Base-by-base conservation (phyloP, 1,284 basidiomycete genomes). In the Tausonia pullulans region DNA sequence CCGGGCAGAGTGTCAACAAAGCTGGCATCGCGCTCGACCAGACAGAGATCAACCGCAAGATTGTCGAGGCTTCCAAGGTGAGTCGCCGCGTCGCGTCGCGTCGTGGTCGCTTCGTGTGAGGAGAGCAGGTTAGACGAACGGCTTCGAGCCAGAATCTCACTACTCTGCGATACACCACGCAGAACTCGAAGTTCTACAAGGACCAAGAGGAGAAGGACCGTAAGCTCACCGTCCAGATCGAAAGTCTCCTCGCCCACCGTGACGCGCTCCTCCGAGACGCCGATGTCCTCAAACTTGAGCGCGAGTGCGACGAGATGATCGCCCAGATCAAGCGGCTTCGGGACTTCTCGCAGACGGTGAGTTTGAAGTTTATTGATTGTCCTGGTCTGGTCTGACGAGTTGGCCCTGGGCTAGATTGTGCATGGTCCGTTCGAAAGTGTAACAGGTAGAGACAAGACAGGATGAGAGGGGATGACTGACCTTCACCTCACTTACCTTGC, bases 41-140 rank as follows among this genome's bases (percentile, higher is more conserved):
- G 67, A 72, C 72, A 70, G 76, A 77, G 61, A 69, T 78, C 62
- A 77, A 77, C 67, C 68, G 69, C 27, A 74, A 76, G 66, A 77
- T 78, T 9, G 75, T 74, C 16, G 75, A 77, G 59, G 75, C 76
- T 5, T 75, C 74, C 39, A 75, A 74, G 63, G 74, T 73, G 27
- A 27, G 27, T 27, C 27, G 27, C 27, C 27, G 27, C 27, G 27
- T 27, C 27, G 27, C 27, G 27, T 27, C 27, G 27, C 27, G 27
- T 27, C 27, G 27, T 27, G 27, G 27, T 27, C 27, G 27, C 27
- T 27, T 27, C 27, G 27, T 27, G 27, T 27, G 27, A 27, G 27
- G 27, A 27, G 27, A 2, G 27, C 27, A 2, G 27, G 27, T 27
- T 27, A 27, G 27, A 27, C 27, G 27, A 27, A 27, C 27, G 27